A percentile compares a stretch with the other conserved stretches of the same genome.
These are phyloP conservation scores for Linnemannia exigua DNA, from an alignment of 192 early-diverging fungal genomes.

Conservation along the genomic window DNA sequence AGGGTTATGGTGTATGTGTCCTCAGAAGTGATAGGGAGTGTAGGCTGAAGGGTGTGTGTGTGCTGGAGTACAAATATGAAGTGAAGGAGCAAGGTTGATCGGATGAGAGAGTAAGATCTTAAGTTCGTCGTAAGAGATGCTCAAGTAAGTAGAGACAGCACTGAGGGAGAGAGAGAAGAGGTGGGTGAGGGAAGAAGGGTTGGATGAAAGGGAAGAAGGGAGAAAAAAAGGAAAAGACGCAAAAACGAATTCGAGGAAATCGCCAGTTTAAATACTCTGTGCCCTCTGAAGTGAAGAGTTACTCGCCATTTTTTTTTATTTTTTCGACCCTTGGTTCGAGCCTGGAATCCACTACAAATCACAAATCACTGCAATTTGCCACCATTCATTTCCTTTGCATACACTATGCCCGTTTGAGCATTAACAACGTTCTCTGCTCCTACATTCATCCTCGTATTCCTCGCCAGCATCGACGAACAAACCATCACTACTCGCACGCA, in stretches of 20 bases:
- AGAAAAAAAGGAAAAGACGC: conserved; percentile 2
- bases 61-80: background rate
- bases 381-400: too few relatives aligned
- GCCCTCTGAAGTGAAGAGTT: background rate
- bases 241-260: background rate
- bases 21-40: background rate
- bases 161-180: background rate
- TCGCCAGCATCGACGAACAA: background rate
- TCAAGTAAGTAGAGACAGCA: background rate
- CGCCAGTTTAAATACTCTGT: background rate
- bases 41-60: background rate
- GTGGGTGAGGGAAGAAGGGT: background rate
- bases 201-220: conserved; percentile 13
- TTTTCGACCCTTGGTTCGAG: background rate
- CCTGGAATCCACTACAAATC: too few relatives aligned
- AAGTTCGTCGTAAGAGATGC: background rate
- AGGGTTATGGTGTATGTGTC: conserved; percentile 9
- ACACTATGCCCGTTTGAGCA: too few relatives aligned
- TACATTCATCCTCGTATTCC: background rate
- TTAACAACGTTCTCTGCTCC: too few relatives aligned
- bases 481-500: background rate
- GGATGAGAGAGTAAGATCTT: background rate
- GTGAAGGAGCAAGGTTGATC: background rate
- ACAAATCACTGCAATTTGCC: too few relatives aligned
- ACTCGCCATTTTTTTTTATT: background rate